Evolutionary conservation across 257 asterid genomes (phyloP).

Genomic region (Vinca minor): DNA sequence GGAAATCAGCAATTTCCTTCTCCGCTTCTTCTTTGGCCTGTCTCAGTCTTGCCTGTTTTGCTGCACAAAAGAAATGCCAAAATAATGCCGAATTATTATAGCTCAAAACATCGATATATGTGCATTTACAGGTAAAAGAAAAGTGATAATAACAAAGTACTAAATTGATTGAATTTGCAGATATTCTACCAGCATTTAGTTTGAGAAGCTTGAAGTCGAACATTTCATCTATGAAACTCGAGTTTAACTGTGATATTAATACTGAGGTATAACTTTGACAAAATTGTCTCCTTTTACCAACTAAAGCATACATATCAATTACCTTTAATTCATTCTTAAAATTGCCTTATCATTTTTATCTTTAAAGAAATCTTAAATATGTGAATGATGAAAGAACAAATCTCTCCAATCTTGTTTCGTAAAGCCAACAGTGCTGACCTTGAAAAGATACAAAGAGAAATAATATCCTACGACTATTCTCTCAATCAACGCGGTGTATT

Average conservation of each 20-base stretch:
- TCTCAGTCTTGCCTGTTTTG: constrained; percentile 73
- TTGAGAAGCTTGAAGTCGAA: background rate
- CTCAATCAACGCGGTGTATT: background rate
- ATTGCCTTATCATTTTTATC: too few relatives aligned
- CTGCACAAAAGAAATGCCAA: constrained; percentile 30
- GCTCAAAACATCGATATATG: background rate
- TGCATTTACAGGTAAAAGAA: constrained; percentile 2
- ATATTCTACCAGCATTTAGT: background rate
- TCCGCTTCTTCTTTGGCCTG: constrained; percentile 96
- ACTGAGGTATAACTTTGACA: too few relatives aligned
- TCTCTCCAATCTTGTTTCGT: too few relatives aligned
- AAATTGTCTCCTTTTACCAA: too few relatives aligned
- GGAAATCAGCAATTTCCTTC: constrained; percentile 79
- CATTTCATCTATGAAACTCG: background rate
- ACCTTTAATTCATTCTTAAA: background rate
- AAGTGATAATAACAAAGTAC: background rate
- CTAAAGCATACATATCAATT: too few relatives aligned
- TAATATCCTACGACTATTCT: too few relatives aligned
- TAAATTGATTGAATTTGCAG: too few relatives aligned
- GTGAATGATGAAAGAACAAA: too few relatives aligned
- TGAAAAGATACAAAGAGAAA: too few relatives aligned
- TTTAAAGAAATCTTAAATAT: too few relatives aligned
- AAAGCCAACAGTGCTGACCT: too few relatives aligned
- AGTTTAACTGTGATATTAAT: too few relatives aligned
- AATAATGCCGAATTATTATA: background rate